Evolutionary conservation across 208 protist genomes (phyloP).

Genomic region (Naegleria fowleri): DNA sequence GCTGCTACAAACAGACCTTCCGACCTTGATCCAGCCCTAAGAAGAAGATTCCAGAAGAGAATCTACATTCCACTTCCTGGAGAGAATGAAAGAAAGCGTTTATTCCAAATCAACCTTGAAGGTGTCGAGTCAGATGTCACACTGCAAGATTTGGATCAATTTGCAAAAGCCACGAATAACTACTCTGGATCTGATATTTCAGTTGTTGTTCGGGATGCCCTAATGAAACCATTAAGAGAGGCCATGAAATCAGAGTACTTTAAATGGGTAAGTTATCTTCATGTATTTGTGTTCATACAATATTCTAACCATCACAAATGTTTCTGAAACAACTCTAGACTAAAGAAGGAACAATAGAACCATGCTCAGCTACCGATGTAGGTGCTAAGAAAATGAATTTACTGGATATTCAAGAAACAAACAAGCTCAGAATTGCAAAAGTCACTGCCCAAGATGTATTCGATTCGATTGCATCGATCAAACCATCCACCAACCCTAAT

Average conservation of each 20-base stretch:
- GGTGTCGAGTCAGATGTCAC: neutral
- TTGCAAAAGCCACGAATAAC: conserved; percentile 5
- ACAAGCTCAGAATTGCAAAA: neutral
- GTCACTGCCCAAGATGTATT: neutral
- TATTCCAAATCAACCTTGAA: conserved; percentile 47
- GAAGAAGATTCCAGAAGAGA: conserved; percentile 69
- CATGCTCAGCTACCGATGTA: neutral
- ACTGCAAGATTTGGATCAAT: neutral
- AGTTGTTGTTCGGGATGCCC: conserved; percentile 85
- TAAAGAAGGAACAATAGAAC: neutral
- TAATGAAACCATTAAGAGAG: conserved; percentile 94
- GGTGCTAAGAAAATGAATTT: neutral
- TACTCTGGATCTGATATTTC: conserved; percentile 94
- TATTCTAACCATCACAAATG: too few species aligned
- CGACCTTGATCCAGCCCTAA: conserved; percentile 60
- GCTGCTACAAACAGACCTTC: conserved; percentile 70
- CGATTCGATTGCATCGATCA: neutral
- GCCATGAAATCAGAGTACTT: neutral
- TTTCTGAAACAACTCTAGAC: too few species aligned
- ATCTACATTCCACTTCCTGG: conserved; percentile 83
- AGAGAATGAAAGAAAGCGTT: conserved; percentile 40
- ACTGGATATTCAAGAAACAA: neutral
- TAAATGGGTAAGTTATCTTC: neutral
- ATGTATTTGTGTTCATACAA: too few species aligned
- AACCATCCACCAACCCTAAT: neutral